Evolutionary conservation across 2,329 filamentous ascomycete genomes (phyloP), one percentile per base, ranked within the genome.

Genomic region (Lanzia echinophila): DNA sequence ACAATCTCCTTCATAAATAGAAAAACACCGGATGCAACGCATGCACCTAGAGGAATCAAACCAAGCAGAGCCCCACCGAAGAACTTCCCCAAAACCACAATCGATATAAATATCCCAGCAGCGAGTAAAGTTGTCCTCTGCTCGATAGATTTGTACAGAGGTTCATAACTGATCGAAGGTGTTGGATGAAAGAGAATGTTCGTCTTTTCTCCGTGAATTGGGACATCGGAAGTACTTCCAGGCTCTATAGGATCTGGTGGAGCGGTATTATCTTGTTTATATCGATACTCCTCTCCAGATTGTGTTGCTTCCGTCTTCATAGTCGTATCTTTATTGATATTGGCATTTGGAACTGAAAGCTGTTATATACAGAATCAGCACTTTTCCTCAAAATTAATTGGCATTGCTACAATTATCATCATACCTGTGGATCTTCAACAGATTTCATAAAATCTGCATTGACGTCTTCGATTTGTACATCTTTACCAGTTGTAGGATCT

Each of bases 131-230:
- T 83, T n/a, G 86, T 88, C 10, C 85, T 81, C 60, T 82, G 81
- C 71, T 97, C 90, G 55, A 96, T 70, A 12, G 81, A 71, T 19
- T 77, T 80, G 68, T 88, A 96, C 79, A 90, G 95, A 4, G 91
- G 90, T 69, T 95, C 89, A 67, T 90, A 96, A 73, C 86, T 90
- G 61, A 96, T 81, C 0, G 87, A 87, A 0, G 92, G 92, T 0
- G 92, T 97, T 15, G 94, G 92, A 70, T 96, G 92, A 71, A 97
- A 97, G 31, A 96, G 79, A 17, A 97, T 85, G 58, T 96, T 96
- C 3, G 94, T 97, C 78, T 94, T 96, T 68, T 97, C 92, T 64
- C 91, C 92, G 66, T 91, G 88, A 55, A 97, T 95, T 3, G 94
- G 94, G 1, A 97, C 90, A 70, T 97, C 94, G 24, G 89, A 91